Conservation (phyloP, 805 yeast species). For the Zygoascus tannicola region DNA sequence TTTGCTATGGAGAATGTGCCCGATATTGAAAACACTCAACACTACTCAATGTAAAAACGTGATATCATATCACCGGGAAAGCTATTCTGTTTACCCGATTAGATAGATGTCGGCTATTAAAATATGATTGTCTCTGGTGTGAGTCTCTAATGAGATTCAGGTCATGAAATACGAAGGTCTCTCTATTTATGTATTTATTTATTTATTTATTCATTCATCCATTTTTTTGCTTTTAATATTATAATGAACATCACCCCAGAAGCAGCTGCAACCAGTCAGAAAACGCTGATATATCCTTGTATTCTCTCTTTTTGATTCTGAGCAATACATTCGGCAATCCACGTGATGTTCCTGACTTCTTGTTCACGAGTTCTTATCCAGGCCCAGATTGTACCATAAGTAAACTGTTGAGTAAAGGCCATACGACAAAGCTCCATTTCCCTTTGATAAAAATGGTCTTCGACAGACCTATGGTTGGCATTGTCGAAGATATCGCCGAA, state of each 20-base stretch:
- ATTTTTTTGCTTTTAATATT: too few species aligned
- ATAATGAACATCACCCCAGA: too few species aligned
- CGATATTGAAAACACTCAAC: constrained; percentile 44
- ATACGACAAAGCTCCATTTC: constrained; percentile 90
- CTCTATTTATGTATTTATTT: too few species aligned
- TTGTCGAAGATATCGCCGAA: constrained; percentile 38
- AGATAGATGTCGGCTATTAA: too few species aligned
- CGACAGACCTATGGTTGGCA: constrained; percentile 51
- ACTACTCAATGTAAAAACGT: constrained; percentile 64
- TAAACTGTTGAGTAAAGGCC: constrained; percentile 94
- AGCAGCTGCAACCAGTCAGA: too few species aligned
- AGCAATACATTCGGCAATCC: constrained; percentile 99
- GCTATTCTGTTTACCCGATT: too few species aligned
- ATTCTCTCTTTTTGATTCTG: constrained; percentile 95
- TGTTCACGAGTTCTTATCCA: constrained; percentile 95
- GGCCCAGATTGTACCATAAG: constrained; percentile 86
- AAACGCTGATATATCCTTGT: constrained; percentile 81
- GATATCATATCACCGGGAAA: not conserved
- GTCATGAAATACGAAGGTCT: too few species aligned
- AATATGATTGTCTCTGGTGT: too few species aligned
- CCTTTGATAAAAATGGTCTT: constrained; percentile 85
- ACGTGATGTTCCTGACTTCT: constrained; percentile 93
- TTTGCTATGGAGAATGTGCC: constrained; percentile 48
- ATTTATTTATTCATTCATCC: too few species aligned
- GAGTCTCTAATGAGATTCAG: too few species aligned